These are phyloP conservation scores for Boletus huronensis DNA, from an alignment of 768 basidiomycete species.

Conservation along the genomic window DNA sequence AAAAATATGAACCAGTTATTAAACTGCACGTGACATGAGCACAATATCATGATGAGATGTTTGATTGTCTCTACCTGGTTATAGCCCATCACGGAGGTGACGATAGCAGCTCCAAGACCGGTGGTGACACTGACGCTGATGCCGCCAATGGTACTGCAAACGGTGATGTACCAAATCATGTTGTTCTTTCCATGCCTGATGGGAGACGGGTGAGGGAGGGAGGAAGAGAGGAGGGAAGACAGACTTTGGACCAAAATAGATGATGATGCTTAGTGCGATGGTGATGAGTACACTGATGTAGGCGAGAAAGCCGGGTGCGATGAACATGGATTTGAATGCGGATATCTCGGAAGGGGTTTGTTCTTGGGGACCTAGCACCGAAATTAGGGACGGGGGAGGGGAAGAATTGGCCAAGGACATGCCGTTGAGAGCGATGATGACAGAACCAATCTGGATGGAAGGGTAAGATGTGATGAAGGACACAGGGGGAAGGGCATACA, in stretches of 20 bases:
- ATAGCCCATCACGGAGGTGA: slow-evolving; percentile 69
- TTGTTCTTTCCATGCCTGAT: slow-evolving; percentile 79
- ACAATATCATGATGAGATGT: neutral
- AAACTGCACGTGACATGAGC: slow-evolving; percentile 50
- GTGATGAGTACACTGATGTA: slow-evolving; percentile 63
- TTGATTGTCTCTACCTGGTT: slow-evolving; percentile 59
- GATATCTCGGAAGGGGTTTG: slow-evolving; percentile 63
- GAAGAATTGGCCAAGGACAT: slow-evolving; percentile 7
- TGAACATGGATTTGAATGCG: slow-evolving; percentile 74
- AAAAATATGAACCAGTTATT: slow-evolving; percentile 93
- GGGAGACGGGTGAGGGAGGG: neutral
- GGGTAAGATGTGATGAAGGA: neutral
- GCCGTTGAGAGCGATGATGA: slow-evolving; percentile 90
- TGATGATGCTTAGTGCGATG: slow-evolving; percentile 63
- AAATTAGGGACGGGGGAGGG: neutral
- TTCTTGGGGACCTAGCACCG: slow-evolving; percentile 59
- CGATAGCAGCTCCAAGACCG: slow-evolving; percentile 88
- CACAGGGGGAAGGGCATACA: slow-evolving; percentile 43
- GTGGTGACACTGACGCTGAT: slow-evolving; percentile 93
- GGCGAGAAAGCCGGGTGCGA: slow-evolving; percentile 78
- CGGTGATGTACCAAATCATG: slow-evolving; percentile 93
- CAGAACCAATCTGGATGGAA: slow-evolving; percentile 63
- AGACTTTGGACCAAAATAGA: slow-evolving; percentile 79
- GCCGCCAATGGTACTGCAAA: slow-evolving; percentile 97
- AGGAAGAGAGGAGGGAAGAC: slow-evolving; percentile 17